Conservation (phyloP, 2,329 filamentous ascomycete species). For the Corinectria fuckeliana region DNA sequence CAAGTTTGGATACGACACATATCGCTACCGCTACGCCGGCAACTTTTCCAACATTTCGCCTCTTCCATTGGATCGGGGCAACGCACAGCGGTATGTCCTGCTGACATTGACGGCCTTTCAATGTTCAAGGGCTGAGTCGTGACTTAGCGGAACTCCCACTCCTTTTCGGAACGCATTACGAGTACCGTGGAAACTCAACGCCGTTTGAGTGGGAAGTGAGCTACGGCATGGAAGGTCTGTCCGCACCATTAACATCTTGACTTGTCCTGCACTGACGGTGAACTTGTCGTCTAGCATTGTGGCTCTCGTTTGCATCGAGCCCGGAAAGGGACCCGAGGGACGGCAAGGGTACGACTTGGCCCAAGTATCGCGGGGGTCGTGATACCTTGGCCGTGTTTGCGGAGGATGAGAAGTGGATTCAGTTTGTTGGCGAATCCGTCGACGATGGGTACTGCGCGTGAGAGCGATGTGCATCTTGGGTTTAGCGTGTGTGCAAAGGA, state of each 20-base stretch:
- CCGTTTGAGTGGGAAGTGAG: conserved; percentile 39
- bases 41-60: conserved; percentile 49
- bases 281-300: conserved; percentile 26
- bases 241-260: background rate
- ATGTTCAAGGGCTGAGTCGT: background rate
- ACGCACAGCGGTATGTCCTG: conserved; percentile 33
- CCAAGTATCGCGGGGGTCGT: conserved; percentile 26
- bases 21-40: conserved; percentile 50
- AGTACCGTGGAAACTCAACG: conserved; percentile 40
- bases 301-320: conserved; percentile 36
- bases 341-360: conserved; percentile 29
- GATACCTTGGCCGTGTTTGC: conserved; percentile 33
- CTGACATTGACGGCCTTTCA: too few species aligned
- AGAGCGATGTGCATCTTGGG: background rate
- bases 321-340: conserved; percentile 24
- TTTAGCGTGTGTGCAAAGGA: background rate
- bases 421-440: conserved; percentile 16
- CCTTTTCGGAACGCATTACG: conserved; percentile 40
- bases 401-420: conserved; percentile 14
- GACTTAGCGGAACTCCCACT: conserved; percentile 39
- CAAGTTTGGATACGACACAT: conserved; percentile 37
- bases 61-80: conserved; percentile 47
- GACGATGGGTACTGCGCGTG: conserved; percentile 21
- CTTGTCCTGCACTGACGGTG: background rate
- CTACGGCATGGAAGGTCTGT: conserved; percentile 37